Percentiles rank a stretch among this genome's conserved stretches.
Conservation (phyloP, 2,329 filamentous ascomycete species). For the Diaporthe sp. region DNA sequence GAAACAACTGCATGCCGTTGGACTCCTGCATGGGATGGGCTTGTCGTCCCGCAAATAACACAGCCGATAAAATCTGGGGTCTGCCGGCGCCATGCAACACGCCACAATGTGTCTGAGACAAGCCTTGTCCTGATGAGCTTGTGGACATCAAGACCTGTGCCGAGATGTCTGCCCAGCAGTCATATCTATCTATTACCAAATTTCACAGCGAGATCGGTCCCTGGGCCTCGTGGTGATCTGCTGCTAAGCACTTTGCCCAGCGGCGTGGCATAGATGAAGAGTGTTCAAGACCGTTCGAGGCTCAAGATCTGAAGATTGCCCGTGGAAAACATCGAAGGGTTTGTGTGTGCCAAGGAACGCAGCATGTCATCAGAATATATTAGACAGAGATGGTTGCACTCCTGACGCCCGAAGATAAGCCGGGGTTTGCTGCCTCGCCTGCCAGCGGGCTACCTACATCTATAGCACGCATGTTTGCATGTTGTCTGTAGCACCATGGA, state of each 20-base stretch:
- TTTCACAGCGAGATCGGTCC: background rate
- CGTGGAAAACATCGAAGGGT: background rate
- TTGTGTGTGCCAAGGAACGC: slow-evolving; percentile 14
- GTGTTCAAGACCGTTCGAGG: background rate
- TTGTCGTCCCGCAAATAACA: slow-evolving; percentile 1
- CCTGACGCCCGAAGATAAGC: slow-evolving; percentile 16
- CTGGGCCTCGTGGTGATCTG: slow-evolving; percentile 15
- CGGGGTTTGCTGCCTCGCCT: slow-evolving; percentile 10
- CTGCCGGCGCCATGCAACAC: slow-evolving; percentile 26
- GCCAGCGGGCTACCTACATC: background rate
- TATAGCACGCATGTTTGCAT: background rate
- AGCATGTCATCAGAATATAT: slow-evolving; percentile 15
- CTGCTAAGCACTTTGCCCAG: slow-evolving; percentile 27
- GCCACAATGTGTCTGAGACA: slow-evolving; percentile 31
- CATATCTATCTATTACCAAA: background rate
- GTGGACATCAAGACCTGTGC: slow-evolving; percentile 18
- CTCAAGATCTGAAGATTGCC: background rate
- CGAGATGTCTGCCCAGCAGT: slow-evolving; percentile 14
- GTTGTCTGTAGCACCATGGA: background rate
- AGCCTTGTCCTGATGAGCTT: slow-evolving; percentile 22
- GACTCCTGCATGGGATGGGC: slow-evolving; percentile 17
- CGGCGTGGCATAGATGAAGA: background rate
- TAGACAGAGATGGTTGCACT: slow-evolving; percentile 8
- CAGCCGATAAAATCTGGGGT: slow-evolving; percentile 20
- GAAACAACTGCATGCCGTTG: slow-evolving; percentile 7